These are phyloP conservation scores for Cicer arietinum DNA, from an alignment of 306 rosid genomes.

Conservation along the genomic window DNA sequence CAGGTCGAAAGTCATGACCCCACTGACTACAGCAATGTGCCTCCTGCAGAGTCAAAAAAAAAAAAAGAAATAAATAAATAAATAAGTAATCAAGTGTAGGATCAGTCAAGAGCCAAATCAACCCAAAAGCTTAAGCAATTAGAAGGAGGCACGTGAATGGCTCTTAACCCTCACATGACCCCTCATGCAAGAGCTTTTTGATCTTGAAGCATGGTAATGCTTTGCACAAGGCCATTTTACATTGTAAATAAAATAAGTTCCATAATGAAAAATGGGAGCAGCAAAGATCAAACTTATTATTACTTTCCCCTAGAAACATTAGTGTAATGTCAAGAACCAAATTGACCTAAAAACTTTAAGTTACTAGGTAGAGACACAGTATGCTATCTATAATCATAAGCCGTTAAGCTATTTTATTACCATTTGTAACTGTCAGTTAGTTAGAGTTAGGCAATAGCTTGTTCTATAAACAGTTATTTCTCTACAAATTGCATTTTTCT, in stretches of 20 bases:
- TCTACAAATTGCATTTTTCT: no score
- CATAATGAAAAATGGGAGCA: not conserved
- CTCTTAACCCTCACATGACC: not conserved
- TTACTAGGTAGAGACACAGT: not conserved
- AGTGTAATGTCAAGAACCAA: slow-evolving; percentile 6
- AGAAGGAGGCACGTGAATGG: slow-evolving; percentile 5
- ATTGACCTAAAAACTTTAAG: not conserved
- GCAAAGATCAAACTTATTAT: not conserved
- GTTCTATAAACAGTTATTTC: no score
- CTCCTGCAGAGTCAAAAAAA: slow-evolving; percentile 67
- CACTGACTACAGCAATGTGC: slow-evolving; percentile 99
- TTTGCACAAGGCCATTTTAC: slow-evolving; percentile 1
- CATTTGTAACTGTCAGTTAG: no score
- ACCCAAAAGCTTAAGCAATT: slow-evolving; percentile 16
- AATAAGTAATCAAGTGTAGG: slow-evolving; percentile 10
- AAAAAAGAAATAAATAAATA: slow-evolving; percentile 33
- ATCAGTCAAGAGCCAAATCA: slow-evolving; percentile 25
- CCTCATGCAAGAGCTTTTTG: not conserved
- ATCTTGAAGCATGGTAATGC: slow-evolving; percentile 2
- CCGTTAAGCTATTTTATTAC: no score
- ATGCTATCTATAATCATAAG: no score
- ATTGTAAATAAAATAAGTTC: not conserved
- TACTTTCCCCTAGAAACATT: not conserved
- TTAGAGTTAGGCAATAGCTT: no score
- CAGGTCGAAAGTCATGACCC: slow-evolving; percentile 99